Conservation (phyloP, 2,329 filamentous ascomycete species). For the Alternaria arbusti region DNA sequence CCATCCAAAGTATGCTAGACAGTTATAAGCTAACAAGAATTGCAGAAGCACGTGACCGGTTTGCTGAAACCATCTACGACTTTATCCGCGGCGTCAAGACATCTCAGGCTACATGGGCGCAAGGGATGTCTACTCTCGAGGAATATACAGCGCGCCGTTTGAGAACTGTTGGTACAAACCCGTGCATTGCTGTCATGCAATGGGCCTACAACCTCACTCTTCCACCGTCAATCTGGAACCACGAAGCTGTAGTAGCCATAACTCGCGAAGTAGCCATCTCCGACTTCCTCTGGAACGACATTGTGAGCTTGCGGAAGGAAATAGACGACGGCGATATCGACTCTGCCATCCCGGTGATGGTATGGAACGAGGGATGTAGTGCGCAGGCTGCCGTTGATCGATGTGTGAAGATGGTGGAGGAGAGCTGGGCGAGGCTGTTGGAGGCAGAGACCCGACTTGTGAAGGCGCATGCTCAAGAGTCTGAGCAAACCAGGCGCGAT, state of each 20-base stretch:
- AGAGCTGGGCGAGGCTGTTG: constrained; percentile 7
- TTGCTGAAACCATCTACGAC: constrained; percentile 13
- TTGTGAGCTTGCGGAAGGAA: constrained; percentile 17
- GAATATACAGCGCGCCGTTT: constrained; percentile 12
- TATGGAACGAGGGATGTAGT: constrained; percentile 14
- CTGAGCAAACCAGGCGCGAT: constrained; percentile 3
- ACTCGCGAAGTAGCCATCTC: constrained; percentile 11
- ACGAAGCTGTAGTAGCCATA: constrained; percentile 8
- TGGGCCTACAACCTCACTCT: constrained; percentile 11
- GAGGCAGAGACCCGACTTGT: constrained; percentile 6
- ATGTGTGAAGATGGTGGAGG: constrained; percentile 8
- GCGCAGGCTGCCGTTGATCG: constrained; percentile 14
- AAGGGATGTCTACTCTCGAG: constrained; percentile 8
- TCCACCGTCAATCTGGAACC: constrained; percentile 8
- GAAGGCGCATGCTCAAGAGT: background rate
- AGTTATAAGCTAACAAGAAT: background rate
- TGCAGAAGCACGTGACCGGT: constrained; percentile 12
- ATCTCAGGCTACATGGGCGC: constrained; percentile 12
- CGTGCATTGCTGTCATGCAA: constrained; percentile 9
- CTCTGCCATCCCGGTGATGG: constrained; percentile 16
- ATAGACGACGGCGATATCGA: constrained; percentile 12
- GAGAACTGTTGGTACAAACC: constrained; percentile 10
- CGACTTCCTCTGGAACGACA: constrained; percentile 17
- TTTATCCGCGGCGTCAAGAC: constrained; percentile 8
- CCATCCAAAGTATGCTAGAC: no score